Evolutionary conservation across 345 rosid genomes (phyloP), one percentile per base, ranked within the genome.

Genomic region (Anastatica hierochuntica): DNA sequence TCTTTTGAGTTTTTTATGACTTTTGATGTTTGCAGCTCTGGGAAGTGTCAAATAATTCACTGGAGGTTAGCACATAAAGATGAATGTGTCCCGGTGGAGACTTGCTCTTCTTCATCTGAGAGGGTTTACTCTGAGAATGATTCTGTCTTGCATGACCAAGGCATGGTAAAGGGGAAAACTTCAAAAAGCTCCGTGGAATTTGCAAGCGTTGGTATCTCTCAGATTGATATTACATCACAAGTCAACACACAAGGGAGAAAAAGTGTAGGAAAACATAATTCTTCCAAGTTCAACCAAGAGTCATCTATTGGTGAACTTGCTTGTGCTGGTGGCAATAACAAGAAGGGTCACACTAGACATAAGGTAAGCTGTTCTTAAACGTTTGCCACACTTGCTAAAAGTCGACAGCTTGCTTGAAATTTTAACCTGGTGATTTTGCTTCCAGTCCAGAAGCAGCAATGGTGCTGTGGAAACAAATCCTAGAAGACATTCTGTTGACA

Each of bases 41-140:
- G 95, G 27, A 83, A 74, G 77, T 89, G 97, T 65, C 97, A 89
- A 70, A 83, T 89, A 75, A 68, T 79, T 75, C 97, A 89, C 56
- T 89, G 97, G 97, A 85, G 95, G 79, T 67, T 67, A 74, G 77
- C 72, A 48, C 97, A 89, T 52, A 79, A 70, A 66, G 71, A 81
- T 21, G 90, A 85, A 59, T 89, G 97, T 71, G 66, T 62, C 43
- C 77, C 44, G 14, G 48, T 75, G 60, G 76, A 72, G 37, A 59
- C 67, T 39, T 58, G 72, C 58, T 68, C 77, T 46, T 24, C 73
- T 48, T 64, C 79, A 45, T 71, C 82, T 66, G 79, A 70, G 55
- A 40, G 43, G 47, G 61, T 49, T 67, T 56, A 64, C 50, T 43
- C 69, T 66, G 45, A 60, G 63, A 77, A 74, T 43, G 76, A 77